Percentiles rank a stretch among this genome's conserved stretches.
These are phyloP conservation scores for Diaporthe australafricana DNA, from an alignment of 2,329 filamentous ascomycete genomes.

Conservation along the genomic window DNA sequence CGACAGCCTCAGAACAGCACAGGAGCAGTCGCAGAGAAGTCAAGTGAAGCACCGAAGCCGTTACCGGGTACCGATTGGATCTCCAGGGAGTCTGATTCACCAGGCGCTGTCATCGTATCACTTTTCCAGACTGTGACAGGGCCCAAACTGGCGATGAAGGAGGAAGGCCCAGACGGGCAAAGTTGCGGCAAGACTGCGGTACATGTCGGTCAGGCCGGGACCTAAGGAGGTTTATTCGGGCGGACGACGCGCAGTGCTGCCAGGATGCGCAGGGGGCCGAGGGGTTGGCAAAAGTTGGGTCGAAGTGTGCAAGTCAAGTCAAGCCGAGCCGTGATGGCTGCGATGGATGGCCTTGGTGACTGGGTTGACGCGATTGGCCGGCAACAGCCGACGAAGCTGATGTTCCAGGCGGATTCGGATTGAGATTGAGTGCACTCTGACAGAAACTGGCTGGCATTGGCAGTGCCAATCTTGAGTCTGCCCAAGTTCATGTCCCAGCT, in stretches of 20 bases:
- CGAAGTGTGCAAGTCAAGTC: constrained; percentile 17
- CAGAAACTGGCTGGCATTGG: constrained; percentile 15
- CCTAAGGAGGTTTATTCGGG: constrained; percentile 17
- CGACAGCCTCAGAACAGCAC: neutral
- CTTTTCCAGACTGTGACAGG: constrained; percentile 35
- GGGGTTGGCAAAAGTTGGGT: neutral
- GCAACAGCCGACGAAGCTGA: constrained; percentile 25
- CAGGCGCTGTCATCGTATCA: constrained; percentile 33
- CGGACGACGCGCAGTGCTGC: neutral
- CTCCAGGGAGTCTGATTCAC: constrained; percentile 33
- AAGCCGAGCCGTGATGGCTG: constrained; percentile 9
- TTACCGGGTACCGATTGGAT: constrained; percentile 34
- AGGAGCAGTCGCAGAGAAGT: neutral
- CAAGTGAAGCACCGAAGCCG: constrained; percentile 11
- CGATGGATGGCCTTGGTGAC: neutral
- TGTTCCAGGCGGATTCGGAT: constrained; percentile 8
- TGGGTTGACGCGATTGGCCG: constrained; percentile 17
- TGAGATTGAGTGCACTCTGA: constrained; percentile 28
- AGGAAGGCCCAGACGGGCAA: constrained; percentile 16
- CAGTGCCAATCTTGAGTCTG: constrained; percentile 25
- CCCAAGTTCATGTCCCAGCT: neutral
- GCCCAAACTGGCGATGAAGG: constrained; percentile 34
- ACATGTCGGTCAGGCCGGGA: constrained; percentile 21
- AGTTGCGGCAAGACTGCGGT: constrained; percentile 7
- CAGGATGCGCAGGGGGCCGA: neutral